phyloP scores from a whole-genome alignment of 352 stramenopile genomes.

The Pythium phragmiticola region DNA sequence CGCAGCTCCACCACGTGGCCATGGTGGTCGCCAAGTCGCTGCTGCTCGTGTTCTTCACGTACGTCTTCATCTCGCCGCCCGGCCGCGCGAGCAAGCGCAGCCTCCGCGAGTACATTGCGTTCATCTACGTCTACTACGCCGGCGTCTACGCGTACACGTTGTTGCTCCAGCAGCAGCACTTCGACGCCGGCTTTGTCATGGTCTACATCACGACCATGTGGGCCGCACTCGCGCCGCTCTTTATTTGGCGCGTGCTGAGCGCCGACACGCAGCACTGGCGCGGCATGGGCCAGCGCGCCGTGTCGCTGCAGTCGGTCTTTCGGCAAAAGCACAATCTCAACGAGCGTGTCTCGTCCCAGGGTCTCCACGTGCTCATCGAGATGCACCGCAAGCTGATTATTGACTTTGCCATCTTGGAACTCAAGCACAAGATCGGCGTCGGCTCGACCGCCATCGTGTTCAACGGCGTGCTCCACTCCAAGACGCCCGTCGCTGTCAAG shows the following conservation, averaged over 20 bases:
- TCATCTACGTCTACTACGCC: slow-evolving; percentile 22
- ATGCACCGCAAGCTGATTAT: slow-evolving; percentile 75
- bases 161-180: slow-evolving; percentile 8
- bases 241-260: slow-evolving; percentile 43
- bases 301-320: slow-evolving; percentile 52
- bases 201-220: slow-evolving; percentile 27
- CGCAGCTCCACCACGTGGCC: slow-evolving; percentile 7
- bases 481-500: slow-evolving; percentile 62
- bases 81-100: slow-evolving; percentile 16
- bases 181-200: slow-evolving; percentile 14
- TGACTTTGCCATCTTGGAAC: slow-evolving; percentile 67
- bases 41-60: slow-evolving; percentile 19
- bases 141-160: slow-evolving; percentile 23
- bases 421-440: slow-evolving; percentile 45
- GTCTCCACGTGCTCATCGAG: slow-evolving; percentile 67
- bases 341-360: slow-evolving; percentile 32
- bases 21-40: slow-evolving; percentile 4
- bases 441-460: slow-evolving; percentile 67
- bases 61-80: slow-evolving; percentile 22
- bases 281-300: slow-evolving; percentile 49
- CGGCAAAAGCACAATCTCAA: slow-evolving; percentile 20
- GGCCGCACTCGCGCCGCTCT: slow-evolving; percentile 31
- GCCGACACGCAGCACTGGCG: slow-evolving; percentile 38
- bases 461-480: slow-evolving; percentile 52
- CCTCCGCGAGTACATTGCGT: slow-evolving; percentile 10